Evolutionary conservation across 495 filamentous ascomycete species (phyloP), one percentile per base, ranked within the genome.

Genomic region (Lasiosphaeria hispida): DNA sequence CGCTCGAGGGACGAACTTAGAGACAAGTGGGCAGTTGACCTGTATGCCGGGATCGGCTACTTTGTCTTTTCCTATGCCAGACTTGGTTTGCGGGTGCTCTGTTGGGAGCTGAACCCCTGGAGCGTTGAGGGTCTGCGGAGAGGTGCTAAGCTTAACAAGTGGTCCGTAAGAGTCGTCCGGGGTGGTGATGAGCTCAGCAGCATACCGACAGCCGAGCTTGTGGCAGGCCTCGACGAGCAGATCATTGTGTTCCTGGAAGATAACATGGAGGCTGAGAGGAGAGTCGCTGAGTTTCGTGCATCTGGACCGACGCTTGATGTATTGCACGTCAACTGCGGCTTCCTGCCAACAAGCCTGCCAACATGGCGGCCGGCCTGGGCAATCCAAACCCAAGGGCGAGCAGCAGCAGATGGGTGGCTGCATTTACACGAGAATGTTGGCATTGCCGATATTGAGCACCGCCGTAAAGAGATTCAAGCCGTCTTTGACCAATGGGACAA

Each of bases 21-120:
- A 1, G 39, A 40, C 1, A 63, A 55, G 14, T 77, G 75, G 49
- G 90, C 88, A 0, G 83, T 94, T 0, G 92, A 97, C 69, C 72
- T 97, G 62, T 96, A 92, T 76, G 89, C 89, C 2, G 92, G 92
- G 0, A 95, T 97, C 58, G 92, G 92, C 1, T 97, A 97, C 69
- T 97, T 96, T 69, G 81, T 87, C 13, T 93, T 96, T 61, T 85
- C 82, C 36, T 96, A 94, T 66, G 76, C 85, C 15, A 79, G 76
- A 57, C 77, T 87, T n/a, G 91, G 91, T 0, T 75, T 90, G 55
- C 77, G 82, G 47, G 87, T 96, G 8, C 75, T 93, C 57, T 89
- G 90, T 62, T 97, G 89, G 88, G 92, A 97, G 67, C 70, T 97
- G 18, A 96, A 92, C 72, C 80, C 83, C 4, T 96, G 91, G 91